Evolutionary conservation across 2,329 filamentous ascomycete species (phyloP).

Genomic region (Hypoxylon sp.): DNA sequence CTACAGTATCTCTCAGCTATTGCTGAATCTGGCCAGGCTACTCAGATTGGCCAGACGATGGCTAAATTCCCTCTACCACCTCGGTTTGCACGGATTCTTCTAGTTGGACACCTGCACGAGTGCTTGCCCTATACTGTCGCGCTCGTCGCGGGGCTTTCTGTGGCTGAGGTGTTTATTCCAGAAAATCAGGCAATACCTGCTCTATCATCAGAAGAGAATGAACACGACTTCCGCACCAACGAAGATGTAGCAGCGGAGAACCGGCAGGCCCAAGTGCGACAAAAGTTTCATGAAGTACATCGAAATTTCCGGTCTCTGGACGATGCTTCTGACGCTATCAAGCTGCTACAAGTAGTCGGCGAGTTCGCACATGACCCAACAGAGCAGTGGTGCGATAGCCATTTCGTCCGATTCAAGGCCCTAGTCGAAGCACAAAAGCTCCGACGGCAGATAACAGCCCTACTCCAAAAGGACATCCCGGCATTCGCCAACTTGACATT

Average conservation of each 20-base stretch:
- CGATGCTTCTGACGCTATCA: conserved; percentile 88
- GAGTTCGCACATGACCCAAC: conserved; percentile 83
- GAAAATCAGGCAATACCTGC: conserved; percentile 81
- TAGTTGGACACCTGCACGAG: conserved; percentile 85
- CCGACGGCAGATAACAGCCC: conserved; percentile 83
- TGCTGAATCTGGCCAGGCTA: conserved; percentile 79
- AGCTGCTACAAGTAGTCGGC: conserved; percentile 88
- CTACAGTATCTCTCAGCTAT: conserved; percentile 89
- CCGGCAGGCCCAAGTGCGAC: conserved; percentile 74
- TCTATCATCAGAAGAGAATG: conserved; percentile 62
- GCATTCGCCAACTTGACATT: conserved; percentile 71
- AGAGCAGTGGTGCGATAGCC: conserved; percentile 82
- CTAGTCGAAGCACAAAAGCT: conserved; percentile 90
- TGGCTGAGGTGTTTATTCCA: conserved; percentile 88
- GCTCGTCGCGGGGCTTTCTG: conserved; percentile 88
- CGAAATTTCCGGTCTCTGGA: conserved; percentile 85
- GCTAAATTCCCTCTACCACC: conserved; percentile 92
- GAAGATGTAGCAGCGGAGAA: conserved; percentile 81
- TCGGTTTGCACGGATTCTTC: conserved; percentile 90
- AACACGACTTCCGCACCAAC: conserved; percentile 67
- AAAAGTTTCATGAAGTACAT: conserved; percentile 78
- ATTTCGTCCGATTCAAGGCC: conserved; percentile 89
- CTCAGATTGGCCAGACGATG: conserved; percentile 83
- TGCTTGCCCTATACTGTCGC: conserved; percentile 90
- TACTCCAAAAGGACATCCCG: conserved; percentile 82